A percentile compares a stretch with the other conserved stretches of the same genome.
Conservation (phyloP, 495 filamentous ascomycete species). For the Podospora pseudoanserina region DNA sequence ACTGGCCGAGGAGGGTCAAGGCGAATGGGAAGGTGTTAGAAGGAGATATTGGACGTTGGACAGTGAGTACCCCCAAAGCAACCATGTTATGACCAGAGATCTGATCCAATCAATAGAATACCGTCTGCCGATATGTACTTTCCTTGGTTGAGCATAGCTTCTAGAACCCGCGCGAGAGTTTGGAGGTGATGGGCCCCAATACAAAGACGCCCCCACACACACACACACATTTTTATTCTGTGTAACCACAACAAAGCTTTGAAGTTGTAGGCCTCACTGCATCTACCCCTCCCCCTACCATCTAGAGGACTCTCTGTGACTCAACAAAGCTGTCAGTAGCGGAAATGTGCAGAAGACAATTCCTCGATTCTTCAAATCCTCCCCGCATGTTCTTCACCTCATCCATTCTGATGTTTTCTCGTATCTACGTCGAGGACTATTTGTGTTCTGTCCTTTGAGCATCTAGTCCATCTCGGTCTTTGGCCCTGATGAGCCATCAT, state of each 20-base stretch:
- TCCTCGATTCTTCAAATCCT: neutral
- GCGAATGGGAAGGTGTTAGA: slow-evolving; percentile 80
- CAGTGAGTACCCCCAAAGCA: slow-evolving; percentile 40
- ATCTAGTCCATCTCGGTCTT: neutral
- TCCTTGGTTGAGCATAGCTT: slow-evolving; percentile 47
- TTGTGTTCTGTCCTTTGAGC: neutral
- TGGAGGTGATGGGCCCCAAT: slow-evolving; percentile 20
- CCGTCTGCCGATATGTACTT: slow-evolving; percentile 53
- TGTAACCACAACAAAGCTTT: neutral
- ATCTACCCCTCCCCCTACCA: slow-evolving; percentile 1
- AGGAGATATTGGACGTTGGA: slow-evolving; percentile 84
- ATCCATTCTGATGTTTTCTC: neutral
- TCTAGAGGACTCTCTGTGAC: neutral
- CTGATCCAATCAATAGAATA: slow-evolving; percentile 34
- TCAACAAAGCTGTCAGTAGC: neutral
- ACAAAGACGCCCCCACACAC: slow-evolving; percentile 1
- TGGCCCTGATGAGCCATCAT: neutral
- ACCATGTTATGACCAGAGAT: neutral
- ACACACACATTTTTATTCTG: neutral
- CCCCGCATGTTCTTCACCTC: neutral
- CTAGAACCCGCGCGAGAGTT: neutral
- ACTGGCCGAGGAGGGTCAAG: slow-evolving; percentile 48
- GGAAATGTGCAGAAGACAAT: slow-evolving; percentile 7
- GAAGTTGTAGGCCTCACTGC: slow-evolving; percentile 22
- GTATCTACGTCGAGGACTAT: neutral